phyloP scores from a whole-genome alignment of 495 filamentous ascomycete genomes.

The Trichoderma virens region DNA sequence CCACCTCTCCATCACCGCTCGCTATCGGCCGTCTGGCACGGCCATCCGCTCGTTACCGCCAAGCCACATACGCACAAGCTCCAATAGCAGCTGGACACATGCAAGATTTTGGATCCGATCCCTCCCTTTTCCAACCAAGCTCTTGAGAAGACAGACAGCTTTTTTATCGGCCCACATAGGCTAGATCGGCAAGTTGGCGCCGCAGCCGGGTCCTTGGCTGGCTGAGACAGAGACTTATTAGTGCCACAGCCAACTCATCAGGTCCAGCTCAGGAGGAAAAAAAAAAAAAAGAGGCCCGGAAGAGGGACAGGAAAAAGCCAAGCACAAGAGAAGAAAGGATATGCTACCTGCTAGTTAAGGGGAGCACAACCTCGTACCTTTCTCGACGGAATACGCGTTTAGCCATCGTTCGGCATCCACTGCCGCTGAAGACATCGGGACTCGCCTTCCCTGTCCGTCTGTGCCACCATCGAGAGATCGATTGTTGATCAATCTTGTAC shows the following conservation, averaged over 20 bases:
- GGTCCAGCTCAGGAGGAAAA: background rate
- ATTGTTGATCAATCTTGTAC: conserved; percentile 4
- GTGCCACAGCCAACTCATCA: background rate
- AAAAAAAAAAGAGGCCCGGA: background rate
- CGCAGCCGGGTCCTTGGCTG: conserved; percentile 3
- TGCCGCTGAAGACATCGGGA: background rate
- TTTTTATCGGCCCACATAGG: background rate
- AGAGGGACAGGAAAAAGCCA: background rate
- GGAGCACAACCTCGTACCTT: background rate
- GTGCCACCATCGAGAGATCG: background rate
- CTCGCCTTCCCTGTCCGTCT: background rate
- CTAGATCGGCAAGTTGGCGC: conserved; percentile 5
- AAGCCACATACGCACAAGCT: background rate
- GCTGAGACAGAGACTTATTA: conserved; percentile 8
- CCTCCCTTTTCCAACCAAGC: background rate
- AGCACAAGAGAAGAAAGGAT: background rate
- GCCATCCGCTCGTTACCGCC: background rate
- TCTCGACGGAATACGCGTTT: background rate
- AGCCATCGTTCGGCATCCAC: background rate
- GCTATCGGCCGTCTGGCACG: background rate
- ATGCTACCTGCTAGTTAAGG: background rate
- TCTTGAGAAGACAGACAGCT: background rate
- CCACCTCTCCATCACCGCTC: background rate
- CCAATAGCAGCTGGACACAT: background rate
- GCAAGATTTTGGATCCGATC: background rate